Evolutionary conservation across 1,284 basidiomycete species (phyloP), one percentile per base, ranked within the genome.

Genomic region (Leccinum variabile): DNA sequence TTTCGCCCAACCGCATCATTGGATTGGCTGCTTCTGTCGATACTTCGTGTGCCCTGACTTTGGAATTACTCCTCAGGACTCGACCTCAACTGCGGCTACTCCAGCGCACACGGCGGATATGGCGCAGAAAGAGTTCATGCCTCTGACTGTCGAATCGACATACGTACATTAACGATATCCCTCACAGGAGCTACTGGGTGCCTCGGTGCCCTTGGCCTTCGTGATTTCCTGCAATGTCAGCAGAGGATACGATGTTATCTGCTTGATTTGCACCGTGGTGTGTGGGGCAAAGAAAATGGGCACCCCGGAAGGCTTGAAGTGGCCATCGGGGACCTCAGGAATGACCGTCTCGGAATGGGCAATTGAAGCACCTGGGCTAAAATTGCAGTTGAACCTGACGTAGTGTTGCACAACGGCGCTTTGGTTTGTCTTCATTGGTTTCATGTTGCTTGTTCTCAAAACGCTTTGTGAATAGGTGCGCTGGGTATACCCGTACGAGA

Each of bases 401-500:
- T 88, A 1, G 82, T 99, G 33, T 75, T 99, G 61, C 97, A 99
- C 76, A 99, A 99, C 71, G 97, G 97, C 54, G 97, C 97, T 25
- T 79, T 99, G 74, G 97, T 95, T 69, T 68, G 90, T 79, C 16
- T 22, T 44, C 16, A 25, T 37, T 30, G 13, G 5, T 22, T 59
- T 53, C 49, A 49, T 30, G 49, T 16, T 28, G 8, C 33, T 25
- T 60, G 28, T 54, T 33, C 58, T 63, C 39, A 63, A n/a, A 59
- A 35, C 9, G 10, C 18, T 37, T 1, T 44, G 33, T 52, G 32
- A 16, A 13, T 66, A 94, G 92, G 92, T 99, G 16, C 97, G 99
- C 75, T 99, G 97, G 97, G 95, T 99, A 3, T 99, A 98, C 77
- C 95, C 96, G 0, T 99, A 99, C 78, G 90, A 94, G 74, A 95